Evolutionary conservation across 306 rosid species (phyloP).

Genomic region (Neltuma alba): DNA sequence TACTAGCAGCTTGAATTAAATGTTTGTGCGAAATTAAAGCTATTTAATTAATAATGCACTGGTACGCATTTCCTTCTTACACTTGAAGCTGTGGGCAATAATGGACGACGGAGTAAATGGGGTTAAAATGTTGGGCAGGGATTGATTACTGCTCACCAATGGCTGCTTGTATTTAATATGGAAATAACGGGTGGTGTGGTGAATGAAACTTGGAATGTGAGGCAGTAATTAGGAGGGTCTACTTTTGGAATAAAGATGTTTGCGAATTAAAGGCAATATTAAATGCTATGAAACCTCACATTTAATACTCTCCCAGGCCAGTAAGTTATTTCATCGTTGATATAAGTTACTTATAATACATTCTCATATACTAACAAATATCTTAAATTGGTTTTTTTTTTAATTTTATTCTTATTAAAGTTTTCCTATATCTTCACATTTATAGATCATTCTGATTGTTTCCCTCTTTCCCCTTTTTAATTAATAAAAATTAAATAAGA

Average conservation of each 20-base stretch:
- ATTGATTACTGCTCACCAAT: neutral
- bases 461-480: too few relatives aligned
- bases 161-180: too few relatives aligned
- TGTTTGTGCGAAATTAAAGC: too few relatives aligned
- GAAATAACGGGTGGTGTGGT: neutral
- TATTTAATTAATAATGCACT: neutral
- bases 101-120: neutral
- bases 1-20: neutral
- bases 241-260: slow-evolving; percentile 3
- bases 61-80: neutral
- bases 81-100: neutral
- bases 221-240: neutral
- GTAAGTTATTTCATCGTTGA: too few relatives aligned
- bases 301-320: too few relatives aligned
- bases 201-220: neutral
- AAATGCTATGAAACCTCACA: neutral
- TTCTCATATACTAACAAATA: too few relatives aligned
- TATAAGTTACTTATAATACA: too few relatives aligned
- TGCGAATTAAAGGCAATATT: neutral
- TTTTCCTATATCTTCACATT: too few relatives aligned
- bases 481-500: too few relatives aligned
- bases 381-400: too few relatives aligned
- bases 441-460: too few relatives aligned
- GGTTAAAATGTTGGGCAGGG: neutral
- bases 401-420: too few relatives aligned